A percentile compares a stretch with the other conserved stretches of the same genome.
Conservation (phyloP, 805 yeast species). For the Hanseniaspora mollemarum region DNA sequence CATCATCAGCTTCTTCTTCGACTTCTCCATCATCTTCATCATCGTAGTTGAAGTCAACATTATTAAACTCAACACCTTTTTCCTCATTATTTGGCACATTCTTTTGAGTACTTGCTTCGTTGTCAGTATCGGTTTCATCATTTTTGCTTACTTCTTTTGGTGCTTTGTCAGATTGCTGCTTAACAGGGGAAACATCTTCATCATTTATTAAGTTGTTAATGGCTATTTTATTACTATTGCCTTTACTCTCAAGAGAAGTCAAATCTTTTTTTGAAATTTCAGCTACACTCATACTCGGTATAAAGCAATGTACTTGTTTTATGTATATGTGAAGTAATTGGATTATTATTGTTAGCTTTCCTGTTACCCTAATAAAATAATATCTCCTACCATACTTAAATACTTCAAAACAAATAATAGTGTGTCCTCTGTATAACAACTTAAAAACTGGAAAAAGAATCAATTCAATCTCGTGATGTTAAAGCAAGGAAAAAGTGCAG, state of each 20-base stretch:
- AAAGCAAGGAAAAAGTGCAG: no score
- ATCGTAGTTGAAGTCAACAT: conserved; percentile 23
- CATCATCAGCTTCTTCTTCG: background rate
- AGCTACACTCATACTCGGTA: no score
- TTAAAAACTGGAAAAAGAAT: no score
- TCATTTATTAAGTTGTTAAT: conserved; percentile 31
- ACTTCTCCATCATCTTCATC: conserved; percentile 26
- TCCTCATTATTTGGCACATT: conserved; percentile 29
- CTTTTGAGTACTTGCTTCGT: conserved; percentile 22
- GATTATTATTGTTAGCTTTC: no score
- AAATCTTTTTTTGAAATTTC: background rate
- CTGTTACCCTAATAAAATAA: no score
- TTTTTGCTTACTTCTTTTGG: conserved; percentile 10
- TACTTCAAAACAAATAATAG: no score
- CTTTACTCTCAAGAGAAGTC: background rate
- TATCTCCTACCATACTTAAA: no score
- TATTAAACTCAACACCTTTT: conserved; percentile 25
- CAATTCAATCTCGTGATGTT: no score
- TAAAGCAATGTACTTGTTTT: background rate
- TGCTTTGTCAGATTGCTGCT: conserved; percentile 16
- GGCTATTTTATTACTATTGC: conserved; percentile 21
- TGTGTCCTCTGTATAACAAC: no score
- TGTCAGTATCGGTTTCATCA: conserved; percentile 31
- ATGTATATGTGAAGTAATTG: no score
- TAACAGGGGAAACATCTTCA: conserved; percentile 25